Base-by-base conservation (phyloP, 2,329 filamentous ascomycete species). In the Hypoxylon sp. region DNA sequence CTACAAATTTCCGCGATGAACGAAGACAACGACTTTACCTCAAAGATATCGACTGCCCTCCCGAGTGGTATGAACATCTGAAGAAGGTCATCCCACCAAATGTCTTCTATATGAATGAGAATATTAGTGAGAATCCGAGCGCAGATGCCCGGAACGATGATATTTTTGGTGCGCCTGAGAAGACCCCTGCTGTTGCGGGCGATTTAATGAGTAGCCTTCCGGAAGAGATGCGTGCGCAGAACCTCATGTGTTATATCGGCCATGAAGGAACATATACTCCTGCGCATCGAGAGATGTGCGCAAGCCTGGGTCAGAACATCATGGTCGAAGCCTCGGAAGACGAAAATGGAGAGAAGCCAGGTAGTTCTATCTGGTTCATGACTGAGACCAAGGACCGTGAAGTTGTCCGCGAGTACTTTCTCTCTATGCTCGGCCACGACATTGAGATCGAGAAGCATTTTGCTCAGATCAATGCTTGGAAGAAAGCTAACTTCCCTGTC, bases 341-440 rank as follows among this genome's bases (percentile, higher is more conserved):
- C 17, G 88, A 91, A 60, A 85, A 92, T 55, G 93, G 92, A 3
- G 93, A 96, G 76, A 92, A 90, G 70, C 88, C 92, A 1, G 96
- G 96, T 1, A 97, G 93, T 60, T 98, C 96, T 0, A 88, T 99
- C 39, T 99, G 96, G 96, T 97, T 98, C 78, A 98, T 99, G 96
- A 98, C 96, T 0, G 94, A 98, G 78, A 94, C 91, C 37, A 97
- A 96, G 75, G 96, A 99, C 76, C 90, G 96, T 1, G 91, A 94
- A 68, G 86, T 95, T 3, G 94, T 98, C 2, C 91, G 94, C 0
- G 95, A 98, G 76, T 98, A 97, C 79, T 99, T 97, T 84, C 83
- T 97, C 53, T 97, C 94, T 1, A 92, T 94, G 79, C 86, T 99
- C 4, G 96, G 96, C 1, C 96, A 99, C 77, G 95, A 99, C 74